A percentile compares a stretch with the other conserved stretches of the same genome.
Evolutionary conservation across 2,329 filamentous ascomycete genomes (phyloP).

Genomic region (Pseudogymnoascus sp.): DNA sequence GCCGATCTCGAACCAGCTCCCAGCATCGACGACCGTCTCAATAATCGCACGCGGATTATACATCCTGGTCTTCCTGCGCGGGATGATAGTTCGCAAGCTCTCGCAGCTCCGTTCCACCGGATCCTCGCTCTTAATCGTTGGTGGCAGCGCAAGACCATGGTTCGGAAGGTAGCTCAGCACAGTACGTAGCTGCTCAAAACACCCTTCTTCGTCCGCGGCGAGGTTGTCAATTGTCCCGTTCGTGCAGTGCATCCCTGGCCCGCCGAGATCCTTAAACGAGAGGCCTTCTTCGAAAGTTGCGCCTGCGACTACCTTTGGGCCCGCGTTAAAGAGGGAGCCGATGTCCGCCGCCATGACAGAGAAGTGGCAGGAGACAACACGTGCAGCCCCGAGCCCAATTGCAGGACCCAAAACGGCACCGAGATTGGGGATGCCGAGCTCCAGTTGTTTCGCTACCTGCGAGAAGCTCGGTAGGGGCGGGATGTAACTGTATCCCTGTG

Average conservation of each 20-base stretch:
- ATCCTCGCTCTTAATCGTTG: slow-evolving; percentile 38
- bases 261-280: slow-evolving; percentile 49
- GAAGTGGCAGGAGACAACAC: slow-evolving; percentile 54
- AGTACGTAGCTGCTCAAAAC: slow-evolving; percentile 50
- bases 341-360: slow-evolving; percentile 57
- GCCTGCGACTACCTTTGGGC: slow-evolving; percentile 50
- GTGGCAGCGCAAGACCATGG: slow-evolving; percentile 46
- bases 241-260: slow-evolving; percentile 51
- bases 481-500: slow-evolving; percentile 49
- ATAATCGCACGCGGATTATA: slow-evolving; percentile 52
- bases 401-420: slow-evolving; percentile 55
- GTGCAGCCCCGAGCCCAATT: slow-evolving; percentile 53
- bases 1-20: slow-evolving; percentile 56
- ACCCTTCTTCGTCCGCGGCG: slow-evolving; percentile 49
- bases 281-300: slow-evolving; percentile 58
- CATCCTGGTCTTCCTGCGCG: slow-evolving; percentile 48
- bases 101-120: slow-evolving; percentile 40
- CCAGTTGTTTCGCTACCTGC: slow-evolving; percentile 48
- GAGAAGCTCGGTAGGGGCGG: slow-evolving; percentile 47
- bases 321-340: slow-evolving; percentile 54
- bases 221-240: slow-evolving; percentile 60
- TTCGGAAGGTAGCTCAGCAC: slow-evolving; percentile 51
- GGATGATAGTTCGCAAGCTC: slow-evolving; percentile 46
- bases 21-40: slow-evolving; percentile 44
- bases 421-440: slow-evolving; percentile 54